A percentile compares a stretch with the other conserved stretches of the same genome.
phyloP scores from a whole-genome alignment of 2,329 filamentous ascomycete genomes.

The Neurospora sp. region DNA sequence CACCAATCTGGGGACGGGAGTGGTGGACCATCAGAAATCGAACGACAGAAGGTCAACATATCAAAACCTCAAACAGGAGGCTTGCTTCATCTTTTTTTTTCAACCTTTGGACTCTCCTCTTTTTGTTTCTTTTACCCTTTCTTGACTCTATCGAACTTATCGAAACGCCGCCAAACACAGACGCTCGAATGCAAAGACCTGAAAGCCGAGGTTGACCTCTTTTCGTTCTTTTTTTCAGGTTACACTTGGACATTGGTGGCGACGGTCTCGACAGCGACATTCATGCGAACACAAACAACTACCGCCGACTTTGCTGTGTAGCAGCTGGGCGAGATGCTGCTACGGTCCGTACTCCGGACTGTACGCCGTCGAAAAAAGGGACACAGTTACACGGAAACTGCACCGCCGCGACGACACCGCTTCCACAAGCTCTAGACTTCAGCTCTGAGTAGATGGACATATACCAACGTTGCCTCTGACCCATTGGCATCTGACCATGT shows the following conservation, averaged over 20 bases:
- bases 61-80: not conserved
- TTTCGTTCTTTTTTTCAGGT: not conserved
- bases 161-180: not conserved
- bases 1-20: not conserved
- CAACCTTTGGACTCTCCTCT: not conserved
- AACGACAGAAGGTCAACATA: not conserved
- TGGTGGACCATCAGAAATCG: not conserved
- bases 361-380: not conserved
- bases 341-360: not conserved
- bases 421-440: not conserved
- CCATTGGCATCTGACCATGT: not conserved
- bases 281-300: not conserved
- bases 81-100: not conserved
- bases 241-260: not conserved
- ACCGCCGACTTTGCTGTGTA: not conserved
- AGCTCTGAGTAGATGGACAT: not conserved
- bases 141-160: not conserved
- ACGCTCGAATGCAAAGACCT: not conserved
- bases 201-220: not conserved
- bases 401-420: not conserved
- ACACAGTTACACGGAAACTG: not conserved
- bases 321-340: not conserved
- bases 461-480: not conserved
- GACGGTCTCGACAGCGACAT: not conserved
- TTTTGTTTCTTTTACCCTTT: not conserved